Conservation (phyloP, 2,329 filamentous ascomycete species). For the Beauveria bassiana region DNA sequence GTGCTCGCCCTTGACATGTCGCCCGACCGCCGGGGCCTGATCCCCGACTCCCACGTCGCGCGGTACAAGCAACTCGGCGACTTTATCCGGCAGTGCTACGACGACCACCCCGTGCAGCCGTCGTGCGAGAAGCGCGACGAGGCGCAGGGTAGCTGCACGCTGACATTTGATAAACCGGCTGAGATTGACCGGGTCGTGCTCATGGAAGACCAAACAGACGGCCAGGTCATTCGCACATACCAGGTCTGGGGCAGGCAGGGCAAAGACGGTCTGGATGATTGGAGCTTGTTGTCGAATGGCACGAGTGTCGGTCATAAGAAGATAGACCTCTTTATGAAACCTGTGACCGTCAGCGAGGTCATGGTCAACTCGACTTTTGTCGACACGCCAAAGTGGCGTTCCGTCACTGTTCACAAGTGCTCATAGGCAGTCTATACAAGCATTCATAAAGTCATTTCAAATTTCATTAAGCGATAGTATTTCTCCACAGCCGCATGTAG, state of each 20-base stretch:
- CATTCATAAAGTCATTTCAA: background rate
- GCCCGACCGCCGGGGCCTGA: constrained; percentile 18
- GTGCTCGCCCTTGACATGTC: constrained; percentile 19
- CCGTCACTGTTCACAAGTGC: constrained; percentile 18
- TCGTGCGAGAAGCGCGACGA: background rate
- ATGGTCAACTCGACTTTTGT: constrained; percentile 19
- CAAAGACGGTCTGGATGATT: constrained; percentile 10
- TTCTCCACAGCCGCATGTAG: too few species aligned
- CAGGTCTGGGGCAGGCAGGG: constrained; percentile 16
- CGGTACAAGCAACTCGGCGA: constrained; percentile 20
- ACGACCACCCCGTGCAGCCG: background rate
- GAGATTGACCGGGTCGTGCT: constrained; percentile 18
- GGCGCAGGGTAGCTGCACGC: background rate
- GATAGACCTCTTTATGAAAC: constrained; percentile 17
- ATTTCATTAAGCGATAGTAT: too few species aligned
- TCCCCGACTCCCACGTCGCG: constrained; percentile 17
- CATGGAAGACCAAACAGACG: constrained; percentile 21
- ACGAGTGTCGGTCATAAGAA: constrained; percentile 20
- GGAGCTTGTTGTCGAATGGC: constrained; percentile 18
- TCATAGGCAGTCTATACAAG: background rate
- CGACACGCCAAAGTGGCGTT: constrained; percentile 18
- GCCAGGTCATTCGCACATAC: constrained; percentile 20
- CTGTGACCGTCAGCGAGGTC: constrained; percentile 16
- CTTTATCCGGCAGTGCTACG: constrained; percentile 14
- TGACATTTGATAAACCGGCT: constrained; percentile 14